Base-by-base conservation (phyloP, 2,329 filamentous ascomycete genomes). In the Phialocephala sp. region DNA sequence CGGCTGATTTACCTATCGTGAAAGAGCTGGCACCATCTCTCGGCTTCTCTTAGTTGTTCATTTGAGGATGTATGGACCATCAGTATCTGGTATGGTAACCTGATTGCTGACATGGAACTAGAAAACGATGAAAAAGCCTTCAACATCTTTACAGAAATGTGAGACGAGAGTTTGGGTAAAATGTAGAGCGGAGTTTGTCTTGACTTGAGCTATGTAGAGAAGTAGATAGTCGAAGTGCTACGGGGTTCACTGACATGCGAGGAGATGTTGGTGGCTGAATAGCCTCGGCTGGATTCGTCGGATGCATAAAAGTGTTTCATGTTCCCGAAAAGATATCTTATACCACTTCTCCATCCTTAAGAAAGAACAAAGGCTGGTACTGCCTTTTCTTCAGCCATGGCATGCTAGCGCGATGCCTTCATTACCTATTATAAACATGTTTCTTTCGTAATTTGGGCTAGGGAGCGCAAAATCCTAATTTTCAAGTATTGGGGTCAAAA, bases 221-320 rank as follows among this genome's bases (percentile, higher is more conserved):
- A 47, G 43, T 9, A 47, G 43, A 20, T 4, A 22, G 4, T n/a
- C 8, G 14, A 35, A 22, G 18, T 27, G 12, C 32, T 9, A 22
- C 15, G 50, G n/a, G 50, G 50, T 15, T 8, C 32, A 35, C 50
- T 24, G 24, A 4, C 20, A 11, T 54, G 50, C 24, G 32, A 32
- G 50, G 50, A n/a, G 11, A 27, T 54, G 50, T 54, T 54, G 22
- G 50, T 54, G 24, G 50, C 50, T 54, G 47, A 52, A n/a, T 47
- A n/a, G 43, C 11, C 24, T 14, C 27, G 20, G 11, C 47, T 24
- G 22, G 20, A 8, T 27, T 27, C 2, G 22, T 54, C 14, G 50
- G 18, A 32, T 12, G 50, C 50, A 54, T 9, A 20, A 52, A 18
- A 18, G 32, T 2, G 50, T 54, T 54, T 18, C 24, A 18, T 22